Conservation (phyloP, 192 early-diverging fungal genomes). For the Geosiphon pyriformis region DNA sequence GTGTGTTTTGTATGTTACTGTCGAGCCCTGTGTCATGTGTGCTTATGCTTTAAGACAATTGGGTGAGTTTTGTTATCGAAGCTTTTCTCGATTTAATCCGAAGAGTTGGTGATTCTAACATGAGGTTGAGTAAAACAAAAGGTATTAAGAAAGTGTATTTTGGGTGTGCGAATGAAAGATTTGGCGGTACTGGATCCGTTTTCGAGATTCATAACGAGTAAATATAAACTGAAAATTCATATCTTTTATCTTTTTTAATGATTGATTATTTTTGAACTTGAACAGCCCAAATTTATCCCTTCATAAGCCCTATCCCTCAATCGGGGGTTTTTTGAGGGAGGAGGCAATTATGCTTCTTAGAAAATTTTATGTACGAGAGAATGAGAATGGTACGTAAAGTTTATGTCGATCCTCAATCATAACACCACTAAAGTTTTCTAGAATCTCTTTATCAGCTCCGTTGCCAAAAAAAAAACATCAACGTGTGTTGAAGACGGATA, state of each 20-base stretch:
- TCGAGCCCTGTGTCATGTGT: slow-evolving; percentile 99
- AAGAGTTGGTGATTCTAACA: too few species aligned
- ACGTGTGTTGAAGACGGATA: slow-evolving; percentile 72
- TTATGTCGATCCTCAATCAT: not conserved
- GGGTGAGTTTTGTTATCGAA: slow-evolving; percentile 30
- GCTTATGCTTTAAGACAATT: slow-evolving; percentile 84
- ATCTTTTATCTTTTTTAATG: slow-evolving; percentile 3
- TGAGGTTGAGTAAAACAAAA: too few species aligned
- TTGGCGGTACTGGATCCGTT: slow-evolving; percentile 95
- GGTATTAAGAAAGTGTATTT: slow-evolving; percentile 82
- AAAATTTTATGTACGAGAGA: slow-evolving; percentile 91
- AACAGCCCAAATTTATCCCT: slow-evolving; percentile 13
- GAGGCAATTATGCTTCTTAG: slow-evolving; percentile 85
- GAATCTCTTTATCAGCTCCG: slow-evolving; percentile 52
- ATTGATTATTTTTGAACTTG: slow-evolving; percentile 17
- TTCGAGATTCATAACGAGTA: slow-evolving; percentile 72
- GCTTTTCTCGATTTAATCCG: not conserved
- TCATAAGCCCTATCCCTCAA: slow-evolving; percentile 50
- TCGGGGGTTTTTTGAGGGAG: slow-evolving; percentile 66
- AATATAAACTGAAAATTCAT: slow-evolving; percentile 15
- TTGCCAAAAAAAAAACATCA: slow-evolving; percentile 82
- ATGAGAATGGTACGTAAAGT: slow-evolving; percentile 64
- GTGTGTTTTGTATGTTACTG: slow-evolving; percentile 87
- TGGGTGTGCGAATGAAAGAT: slow-evolving; percentile 91
- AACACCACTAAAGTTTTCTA: not conserved